A percentile compares a stretch with the other conserved stretches of the same genome.
Conservation (phyloP, 352 stramenopile species). For the Globisporangium canariense region DNA sequence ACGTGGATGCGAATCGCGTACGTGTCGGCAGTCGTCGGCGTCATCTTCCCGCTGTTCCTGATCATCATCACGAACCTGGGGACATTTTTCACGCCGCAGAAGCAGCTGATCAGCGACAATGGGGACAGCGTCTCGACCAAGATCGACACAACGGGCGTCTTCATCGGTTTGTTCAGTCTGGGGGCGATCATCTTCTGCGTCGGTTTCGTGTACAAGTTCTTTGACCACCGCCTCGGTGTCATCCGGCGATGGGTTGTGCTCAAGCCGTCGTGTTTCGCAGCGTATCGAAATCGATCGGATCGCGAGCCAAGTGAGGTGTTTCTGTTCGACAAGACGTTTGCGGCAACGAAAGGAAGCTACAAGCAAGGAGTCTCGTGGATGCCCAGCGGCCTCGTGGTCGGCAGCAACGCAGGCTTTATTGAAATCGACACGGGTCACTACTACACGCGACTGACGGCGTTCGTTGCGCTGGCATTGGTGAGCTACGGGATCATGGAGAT, state of each 20-base stretch:
- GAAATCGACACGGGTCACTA: conserved; percentile 86
- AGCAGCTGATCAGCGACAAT: conserved; percentile 44
- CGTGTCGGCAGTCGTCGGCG: conserved; percentile 73
- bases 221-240: conserved; percentile 80
- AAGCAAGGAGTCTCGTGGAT: conserved; percentile 85
- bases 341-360: conserved; percentile 72
- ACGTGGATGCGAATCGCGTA: conserved; percentile 86
- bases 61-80: conserved; percentile 70
- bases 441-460: conserved; percentile 77
- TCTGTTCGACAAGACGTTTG: conserved; percentile 84
- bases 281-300: conserved; percentile 70
- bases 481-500: conserved; percentile 69
- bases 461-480: conserved; percentile 53
- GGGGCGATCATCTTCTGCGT: conserved; percentile 58
- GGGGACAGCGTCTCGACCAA: conserved; percentile 45
- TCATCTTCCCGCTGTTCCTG: conserved; percentile 76
- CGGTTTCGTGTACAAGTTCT: conserved; percentile 87
- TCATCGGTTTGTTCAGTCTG: conserved; percentile 53
- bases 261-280: conserved; percentile 83
- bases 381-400: conserved; percentile 77
- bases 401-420: conserved; percentile 77
- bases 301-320: conserved; percentile 83
- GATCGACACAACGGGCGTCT: conserved; percentile 44
- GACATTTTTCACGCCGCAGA: conserved; percentile 62
- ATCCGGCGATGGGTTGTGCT: conserved; percentile 85